Base-by-base conservation (phyloP, 495 filamentous ascomycete genomes). In the Articulospora tetracladia region DNA sequence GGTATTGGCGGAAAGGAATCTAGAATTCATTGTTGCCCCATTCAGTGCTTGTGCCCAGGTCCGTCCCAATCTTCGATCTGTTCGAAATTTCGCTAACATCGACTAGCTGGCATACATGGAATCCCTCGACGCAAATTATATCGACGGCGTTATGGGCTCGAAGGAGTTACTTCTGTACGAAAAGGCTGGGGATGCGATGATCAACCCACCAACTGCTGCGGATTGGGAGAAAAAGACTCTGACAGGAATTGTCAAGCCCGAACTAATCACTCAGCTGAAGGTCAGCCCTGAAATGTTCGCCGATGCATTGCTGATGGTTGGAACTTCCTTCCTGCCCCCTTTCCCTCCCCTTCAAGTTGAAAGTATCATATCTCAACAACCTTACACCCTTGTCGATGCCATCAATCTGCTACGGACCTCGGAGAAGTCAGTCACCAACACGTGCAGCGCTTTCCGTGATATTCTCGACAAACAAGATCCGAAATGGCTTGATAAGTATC, bases 21-120 rank as follows among this genome's bases (percentile, higher is more conserved):
- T 97, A 44, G 80, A 90, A 36, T 96, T 92, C 70, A 82, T 90
- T 53, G 90, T 97, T 53, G 89, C 95, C 15, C 95, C 94, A 2
- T 97, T 93, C 73, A 90, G 86, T 67, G 91, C 93, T 47, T 86
- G 89, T 61, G 90, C 92, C 52, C 93, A 98, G 83, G 92, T 96
- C 74, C 63, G 41, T 24, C 44, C 25, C 25, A 73, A 58, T 62
- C 51, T 22, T 1, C 25, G 36, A 17, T 7, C 15, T 7, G 0
- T 25, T 52, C 20, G 22, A 15, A 34, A 50, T 7, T 47, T 50
- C 10, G 47, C 47, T 50, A 7, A 50, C 20, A 50, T 50, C 3
- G 3, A 34, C 48, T 65, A 97, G 92, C 83, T 98, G 58, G 86
- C 88, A 48, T 92, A 95, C 70, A 84, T 96, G 53, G 83, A 88